Base-by-base conservation (phyloP, 257 asterid species). In the Nicotiana benthamiana region DNA sequence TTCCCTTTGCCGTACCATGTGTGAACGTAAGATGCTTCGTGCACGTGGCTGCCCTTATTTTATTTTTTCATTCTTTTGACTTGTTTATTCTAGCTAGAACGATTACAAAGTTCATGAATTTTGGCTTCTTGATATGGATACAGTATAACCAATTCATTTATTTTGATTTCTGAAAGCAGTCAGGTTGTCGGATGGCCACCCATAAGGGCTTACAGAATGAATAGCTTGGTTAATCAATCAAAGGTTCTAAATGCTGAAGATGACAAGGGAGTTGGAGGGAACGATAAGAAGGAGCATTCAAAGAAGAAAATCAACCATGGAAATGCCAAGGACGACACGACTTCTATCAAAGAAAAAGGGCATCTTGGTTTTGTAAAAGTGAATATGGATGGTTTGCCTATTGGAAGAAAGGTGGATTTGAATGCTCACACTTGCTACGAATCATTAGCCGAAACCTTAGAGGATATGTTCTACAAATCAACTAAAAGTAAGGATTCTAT, bases 111-210 rank as follows among this genome's bases (percentile, higher is more conserved):
- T 59, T 59, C 43, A 20, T 59, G 40, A 20, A 56, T 36, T 8
- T 32, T 77, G 36, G 57, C 32, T 77, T 77, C 66, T 77, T 77
- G 72, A 77, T 40, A 40, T 60, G 59, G 16, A 57, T 59, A 60
- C 4, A 36, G 32, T 53, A 32, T 75, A 54, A 11, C 28, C 9
- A 15, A 16, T 67, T 46, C 32, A 20, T 80, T 5, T 30, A 80
- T 64, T n/a, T 75, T 52, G 51, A 16, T 52, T 77, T 52, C 52
- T 60, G 74, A 15, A 72, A 90, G 88, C 94, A 91, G 93, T 76
- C 98, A 94, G 84, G 94, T 94, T 76, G 98, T 94, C 87, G 98
- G 98, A 83, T 94, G 98, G 98, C 98, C 98, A 60, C 98, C 98
- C 20, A 81, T 94, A 64, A 89, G 94, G 85, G 83, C 94, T 17